Evolutionary conservation across 2,329 filamentous ascomycete species (phyloP), one percentile per base, ranked within the genome.

Genomic region (Calonectria leucothoes): DNA sequence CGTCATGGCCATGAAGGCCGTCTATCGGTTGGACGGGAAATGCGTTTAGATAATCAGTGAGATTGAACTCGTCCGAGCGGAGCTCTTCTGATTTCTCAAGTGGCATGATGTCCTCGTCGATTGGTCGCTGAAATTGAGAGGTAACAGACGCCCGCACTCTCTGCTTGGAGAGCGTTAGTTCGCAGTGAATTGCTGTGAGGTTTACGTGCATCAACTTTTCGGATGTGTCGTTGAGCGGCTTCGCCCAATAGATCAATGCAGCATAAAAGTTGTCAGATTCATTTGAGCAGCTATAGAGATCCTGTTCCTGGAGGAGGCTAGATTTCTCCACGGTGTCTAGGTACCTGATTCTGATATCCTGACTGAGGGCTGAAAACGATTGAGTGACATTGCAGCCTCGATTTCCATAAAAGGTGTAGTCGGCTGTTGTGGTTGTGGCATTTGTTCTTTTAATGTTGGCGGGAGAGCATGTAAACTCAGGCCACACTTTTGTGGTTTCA

Each of bases 401-500:
- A 8, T 20, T 23, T 23, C 42, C 42, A 23, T 48, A 48, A 48
- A n/a, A 48, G 6, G 17, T 48, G 10, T 48, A 48, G 6, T 48
- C 42, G 3, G 42, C 20, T n/a, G 20, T 6, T n/a, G n/a, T n/a
- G 15, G 23, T 17, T 12, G 20, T 49, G 10, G 45, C 11, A 12
- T 49, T 49, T 3, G 45, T 49, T 1, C n/a, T 6, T n/a, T 49
- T 49, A 25, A 23, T 12, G 11, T 6, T 49, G n/a, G 23, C 20
- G 2, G 45, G 45, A 25, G 57, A 59, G 48, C 69, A 66, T 12
- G 20, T 27, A 6, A 66, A 31, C 2, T 70, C 69, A 5, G 61
- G 23, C 61, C 59, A 65, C 6, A 65, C 14, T n/a, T 70, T 70
- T n/a, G 59, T 70, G 17, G 61, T 70, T 25, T 33, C 39, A 2